Percentiles rank a stretch among this genome's conserved stretches.
phyloP scores from a whole-genome alignment of 495 filamentous ascomycete genomes.

The Podospora sp. region DNA sequence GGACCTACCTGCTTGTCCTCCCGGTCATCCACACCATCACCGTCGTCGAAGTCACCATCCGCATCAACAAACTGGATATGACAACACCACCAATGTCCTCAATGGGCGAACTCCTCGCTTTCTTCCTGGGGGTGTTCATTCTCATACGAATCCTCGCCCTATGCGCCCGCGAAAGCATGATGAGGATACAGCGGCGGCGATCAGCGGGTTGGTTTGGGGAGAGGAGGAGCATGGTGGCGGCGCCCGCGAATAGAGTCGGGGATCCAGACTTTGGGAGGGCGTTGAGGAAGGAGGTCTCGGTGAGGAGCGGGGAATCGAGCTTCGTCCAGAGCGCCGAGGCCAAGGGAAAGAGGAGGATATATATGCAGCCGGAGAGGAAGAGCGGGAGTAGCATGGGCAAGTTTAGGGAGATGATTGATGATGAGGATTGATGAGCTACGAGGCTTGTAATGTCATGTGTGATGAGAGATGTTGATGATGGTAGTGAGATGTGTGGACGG shows the following conservation, averaged over 20 bases:
- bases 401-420: constrained; percentile 27
- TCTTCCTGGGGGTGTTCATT: constrained; percentile 18
- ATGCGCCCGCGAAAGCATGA: constrained; percentile 1
- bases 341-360: constrained; percentile 16
- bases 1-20: constrained; percentile 9
- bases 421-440: constrained; percentile 4
- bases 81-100: constrained; percentile 17
- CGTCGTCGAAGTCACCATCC: constrained; percentile 25
- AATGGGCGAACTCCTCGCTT: constrained; percentile 21
- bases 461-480: not conserved
- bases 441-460: not conserved
- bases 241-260: constrained; percentile 3
- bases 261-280: constrained; percentile 7
- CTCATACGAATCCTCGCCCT: constrained; percentile 11
- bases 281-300: not conserved
- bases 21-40: constrained; percentile 16
- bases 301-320: not conserved
- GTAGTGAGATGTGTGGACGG: not conserved
- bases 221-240: constrained; percentile 8
- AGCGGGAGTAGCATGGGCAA: constrained; percentile 24
- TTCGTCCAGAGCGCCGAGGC: not conserved
- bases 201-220: constrained; percentile 11
- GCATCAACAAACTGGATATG: constrained; percentile 23
- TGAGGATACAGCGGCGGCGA: not conserved
- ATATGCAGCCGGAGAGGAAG: constrained; percentile 17